Evolutionary conservation across 2,329 filamentous ascomycete species (phyloP), one percentile per base, ranked within the genome.

Genomic region (Metarhizium guizhouense): DNA sequence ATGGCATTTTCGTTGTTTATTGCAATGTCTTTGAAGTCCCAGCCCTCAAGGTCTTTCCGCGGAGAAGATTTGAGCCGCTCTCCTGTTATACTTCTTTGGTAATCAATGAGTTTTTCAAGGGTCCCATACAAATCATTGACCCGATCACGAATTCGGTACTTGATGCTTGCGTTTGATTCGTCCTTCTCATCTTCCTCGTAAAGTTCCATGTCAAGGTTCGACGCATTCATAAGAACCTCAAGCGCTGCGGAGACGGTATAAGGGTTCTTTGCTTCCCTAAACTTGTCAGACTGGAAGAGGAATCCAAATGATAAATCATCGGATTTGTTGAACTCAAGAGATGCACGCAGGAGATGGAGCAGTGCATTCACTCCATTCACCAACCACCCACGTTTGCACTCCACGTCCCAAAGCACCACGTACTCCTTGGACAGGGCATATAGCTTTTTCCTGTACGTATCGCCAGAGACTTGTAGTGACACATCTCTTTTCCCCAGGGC

Each of bases 11-110:
- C 29, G 4, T 45, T 43, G 8, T 47, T 60, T 25, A 1, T 25
- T 2, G 59, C 60, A 2, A 68, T 11, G n/a, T 68, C 64, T 0
- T 47, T 55, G 54, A 68, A 68, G 47, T 67, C 64, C 64, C 65
- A 68, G 3, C 65, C 65, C 43, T 67, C 64, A n/a, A 68, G 60
- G 16, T 63, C 52, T 16, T 56, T 58, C n/a, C 61, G 55, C 6
- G 55, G 43, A 18, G 10, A 38, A 11, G 36, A 11, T 4, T 38
- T 38, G 36, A 38, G 1, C 8, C 14, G 36, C 8, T 38, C 10
- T 2, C 1, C 1, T 38, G 36, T 25, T 25, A 25, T 25, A 25
- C 25, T 25, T 25, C 25, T 25, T 25, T 25, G 25, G 25, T 25
- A 25, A 25, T 25, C 25, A 25, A 25, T 25, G 25, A 25, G 25